These are phyloP conservation scores for Endotrypanum monterogeii DNA, from an alignment of 208 protist species.

Conservation along the genomic window DNA sequence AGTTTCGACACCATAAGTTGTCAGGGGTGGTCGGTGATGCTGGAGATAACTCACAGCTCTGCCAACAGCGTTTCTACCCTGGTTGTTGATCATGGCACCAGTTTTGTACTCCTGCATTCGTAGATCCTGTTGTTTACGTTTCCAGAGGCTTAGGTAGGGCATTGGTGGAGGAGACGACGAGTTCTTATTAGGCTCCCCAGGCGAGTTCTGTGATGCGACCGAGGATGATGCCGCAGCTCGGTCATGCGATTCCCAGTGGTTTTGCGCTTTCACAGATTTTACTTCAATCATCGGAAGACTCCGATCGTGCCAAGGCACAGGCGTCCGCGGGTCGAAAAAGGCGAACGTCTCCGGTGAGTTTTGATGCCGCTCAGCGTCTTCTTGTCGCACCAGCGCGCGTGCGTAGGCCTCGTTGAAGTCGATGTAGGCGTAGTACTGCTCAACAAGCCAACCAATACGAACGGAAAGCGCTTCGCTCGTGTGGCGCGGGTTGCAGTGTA, in stretches of 20 bases:
- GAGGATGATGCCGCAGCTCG: neutral
- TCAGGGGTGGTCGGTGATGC: neutral
- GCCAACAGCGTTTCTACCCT: neutral
- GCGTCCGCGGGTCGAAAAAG: slow-evolving; percentile 49
- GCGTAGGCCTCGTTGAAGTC: slow-evolving; percentile 39
- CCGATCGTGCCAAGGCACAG: slow-evolving; percentile 1
- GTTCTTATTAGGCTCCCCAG: neutral
- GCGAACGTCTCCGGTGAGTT: slow-evolving; percentile 13
- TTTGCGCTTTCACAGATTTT: neutral
- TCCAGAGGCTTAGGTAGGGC: slow-evolving; percentile 25
- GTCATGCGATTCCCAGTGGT: neutral
- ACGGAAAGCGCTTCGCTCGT: slow-evolving; percentile 34
- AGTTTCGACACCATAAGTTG: neutral
- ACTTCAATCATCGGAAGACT: neutral
- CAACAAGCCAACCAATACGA: slow-evolving; percentile 46
- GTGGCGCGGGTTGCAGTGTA: slow-evolving; percentile 41
- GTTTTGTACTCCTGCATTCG: slow-evolving; percentile 3
- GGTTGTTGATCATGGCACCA: neutral
- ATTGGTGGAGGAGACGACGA: neutral
- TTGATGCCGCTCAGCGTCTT: slow-evolving; percentile 21
- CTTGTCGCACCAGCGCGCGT: slow-evolving; percentile 33
- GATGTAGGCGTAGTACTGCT: slow-evolving; percentile 68
- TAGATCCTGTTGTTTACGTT: slow-evolving; percentile 12
- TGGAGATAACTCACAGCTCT: slow-evolving; percentile 14
- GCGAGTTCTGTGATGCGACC: neutral